Evolutionary conservation across 1,139 yeast species (phyloP), one percentile per base, ranked within the genome.

Genomic region (Saccharomyces pastorianus): DNA sequence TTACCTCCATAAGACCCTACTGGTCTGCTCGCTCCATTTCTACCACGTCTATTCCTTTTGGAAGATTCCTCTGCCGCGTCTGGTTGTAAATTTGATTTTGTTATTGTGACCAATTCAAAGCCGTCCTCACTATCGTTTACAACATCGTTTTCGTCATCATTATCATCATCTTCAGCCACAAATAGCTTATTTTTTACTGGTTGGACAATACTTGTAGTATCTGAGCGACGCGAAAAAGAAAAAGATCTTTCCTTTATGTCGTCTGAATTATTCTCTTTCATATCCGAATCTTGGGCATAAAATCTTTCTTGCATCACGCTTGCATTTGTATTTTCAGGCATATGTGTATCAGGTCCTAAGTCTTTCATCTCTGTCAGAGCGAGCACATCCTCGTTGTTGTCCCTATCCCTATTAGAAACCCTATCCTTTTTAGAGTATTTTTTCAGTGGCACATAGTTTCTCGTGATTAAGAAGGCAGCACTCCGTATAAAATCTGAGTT

Each of bases 391-490:
- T 38, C 44, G n/a, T 20, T 38, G 4, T 38, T 13, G 4, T 38
- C n/a, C 6, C 4, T 8, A 6, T 38, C 13, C 25, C 44, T 8
- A 4, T 38, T 17, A 4, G 44, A 4, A 38, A 7, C 26, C 25
- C 11, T 38, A 20, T 38, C 11, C 23, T 38, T 38, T 8, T 20
- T 38, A 17, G 44, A 38, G 7, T 38, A 38, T 20, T 38, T 38
- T 38, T 17, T 38, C 52, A 17, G 34, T 34, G 60, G 58, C 3
- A 66, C 60, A 53, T 59, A 64, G 13, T 59, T 64, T 53, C 71
- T 66, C 3, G 72, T 59, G 20, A 65, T 57, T 29, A 65, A 50
- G 46, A 59, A 60, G 4, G 65, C 65, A 17, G 56, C 53, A 48
- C 59, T 58, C 2, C 59, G 55, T 13, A 54, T 53, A 11, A 53